phyloP scores from a whole-genome alignment of 2,329 filamentous ascomycete species.

The Neodidymelliopsis sp. region DNA sequence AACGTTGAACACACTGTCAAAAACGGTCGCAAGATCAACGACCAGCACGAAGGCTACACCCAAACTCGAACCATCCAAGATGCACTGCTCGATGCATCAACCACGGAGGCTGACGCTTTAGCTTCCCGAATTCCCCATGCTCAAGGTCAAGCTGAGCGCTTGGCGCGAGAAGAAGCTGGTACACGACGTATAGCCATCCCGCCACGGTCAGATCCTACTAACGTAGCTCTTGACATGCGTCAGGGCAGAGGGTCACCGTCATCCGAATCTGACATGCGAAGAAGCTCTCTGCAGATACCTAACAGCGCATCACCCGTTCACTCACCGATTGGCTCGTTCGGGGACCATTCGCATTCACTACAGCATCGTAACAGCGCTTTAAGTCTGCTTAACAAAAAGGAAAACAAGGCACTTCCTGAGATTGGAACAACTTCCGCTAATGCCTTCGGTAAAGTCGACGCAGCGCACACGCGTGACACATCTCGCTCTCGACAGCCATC shows the following conservation, averaged over 20 bases:
- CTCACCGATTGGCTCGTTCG: constrained; percentile 42
- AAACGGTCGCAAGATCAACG: constrained; percentile 36
- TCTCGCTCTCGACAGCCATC: constrained; percentile 39
- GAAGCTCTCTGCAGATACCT: constrained; percentile 40
- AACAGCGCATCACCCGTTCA: constrained; percentile 32
- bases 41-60: constrained; percentile 43
- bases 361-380: constrained; percentile 64
- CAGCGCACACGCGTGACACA: constrained; percentile 47
- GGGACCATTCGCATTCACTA: constrained; percentile 48
- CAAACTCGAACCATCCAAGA: constrained; percentile 82
- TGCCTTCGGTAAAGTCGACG: constrained; percentile 70
- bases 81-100: constrained; percentile 89
- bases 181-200: constrained; percentile 32
- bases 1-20: constrained; percentile 59
- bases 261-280: constrained; percentile 47
- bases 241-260: constrained; percentile 35
- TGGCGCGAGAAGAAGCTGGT: constrained; percentile 35
- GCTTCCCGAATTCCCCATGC: constrained; percentile 53
- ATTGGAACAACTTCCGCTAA: constrained; percentile 69
- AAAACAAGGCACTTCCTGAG: constrained; percentile 69
- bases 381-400: constrained; percentile 65
- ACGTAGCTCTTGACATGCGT: constrained; percentile 23
- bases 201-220: constrained; percentile 27
- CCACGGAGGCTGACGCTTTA: constrained; percentile 77
- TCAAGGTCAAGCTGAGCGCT: constrained; percentile 51